Conservation (phyloP, 1,284 basidiomycete genomes). For the Garcileccinum viscosum region DNA sequence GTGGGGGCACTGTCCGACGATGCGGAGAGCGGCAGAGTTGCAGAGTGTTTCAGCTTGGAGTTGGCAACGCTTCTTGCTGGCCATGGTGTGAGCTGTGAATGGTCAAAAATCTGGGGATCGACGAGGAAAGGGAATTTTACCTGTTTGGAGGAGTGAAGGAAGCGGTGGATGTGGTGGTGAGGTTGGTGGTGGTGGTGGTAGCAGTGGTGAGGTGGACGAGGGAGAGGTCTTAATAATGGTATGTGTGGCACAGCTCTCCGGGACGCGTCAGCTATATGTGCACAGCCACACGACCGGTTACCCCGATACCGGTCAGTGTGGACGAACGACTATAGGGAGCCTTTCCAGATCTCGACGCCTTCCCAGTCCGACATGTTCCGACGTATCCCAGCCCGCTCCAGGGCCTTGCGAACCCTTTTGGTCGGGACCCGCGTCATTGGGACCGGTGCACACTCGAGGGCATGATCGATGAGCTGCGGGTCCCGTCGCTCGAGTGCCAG, state of each 20-base stretch:
- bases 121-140: background rate
- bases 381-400: slow-evolving; percentile 60
- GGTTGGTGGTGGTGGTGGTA: background rate
- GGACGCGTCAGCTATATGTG: slow-evolving; percentile 40
- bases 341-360: slow-evolving; percentile 74
- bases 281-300: slow-evolving; percentile 31
- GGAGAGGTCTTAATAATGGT: slow-evolving; percentile 32
- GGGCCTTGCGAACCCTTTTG: slow-evolving; percentile 64
- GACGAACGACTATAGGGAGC: background rate
- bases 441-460: slow-evolving; percentile 60
- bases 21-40: slow-evolving; percentile 77
- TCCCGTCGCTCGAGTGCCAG: slow-evolving; percentile 83
- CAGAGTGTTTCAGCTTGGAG: slow-evolving; percentile 72
- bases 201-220: slow-evolving; percentile 1
- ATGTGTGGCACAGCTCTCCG: slow-evolving; percentile 30
- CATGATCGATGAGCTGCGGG: slow-evolving; percentile 63
- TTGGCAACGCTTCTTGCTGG: slow-evolving; percentile 85
- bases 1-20: slow-evolving; percentile 83
- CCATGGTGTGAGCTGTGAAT: slow-evolving; percentile 50
- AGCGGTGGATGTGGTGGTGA: background rate
- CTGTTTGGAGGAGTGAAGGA: background rate
- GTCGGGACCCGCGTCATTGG: slow-evolving; percentile 63
- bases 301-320: background rate
- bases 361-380: slow-evolving; percentile 80
- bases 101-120: background rate